These are phyloP conservation scores for Carnegiea gigantea DNA, from an alignment of 179 eudicot species.

Conservation along the genomic window DNA sequence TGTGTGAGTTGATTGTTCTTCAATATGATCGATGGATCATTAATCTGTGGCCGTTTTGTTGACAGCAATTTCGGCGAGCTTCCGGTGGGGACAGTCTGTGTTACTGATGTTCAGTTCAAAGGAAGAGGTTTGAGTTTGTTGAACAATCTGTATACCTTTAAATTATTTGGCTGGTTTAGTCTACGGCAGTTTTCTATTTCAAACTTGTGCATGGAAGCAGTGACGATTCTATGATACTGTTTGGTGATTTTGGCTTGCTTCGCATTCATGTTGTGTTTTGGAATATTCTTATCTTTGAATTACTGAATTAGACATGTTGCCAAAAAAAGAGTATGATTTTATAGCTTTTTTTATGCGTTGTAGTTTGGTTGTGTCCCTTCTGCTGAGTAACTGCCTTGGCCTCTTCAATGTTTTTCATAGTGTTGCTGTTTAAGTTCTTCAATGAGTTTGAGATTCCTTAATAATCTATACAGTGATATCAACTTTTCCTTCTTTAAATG, in stretches of 20 bases:
- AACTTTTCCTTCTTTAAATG: not conserved
- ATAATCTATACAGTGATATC: not conserved
- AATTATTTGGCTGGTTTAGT: not conserved
- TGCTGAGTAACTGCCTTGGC: not conserved
- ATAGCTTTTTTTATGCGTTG: not conserved
- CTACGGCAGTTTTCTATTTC: not conserved
- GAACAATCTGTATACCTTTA: not conserved
- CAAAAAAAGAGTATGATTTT: not conserved
- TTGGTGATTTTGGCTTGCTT: not conserved
- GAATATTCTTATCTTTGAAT: not conserved
- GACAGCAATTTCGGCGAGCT: slow-evolving; percentile 68
- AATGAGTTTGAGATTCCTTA: not conserved
- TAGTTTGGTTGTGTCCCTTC: not conserved
- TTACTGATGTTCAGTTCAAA: slow-evolving; percentile 80
- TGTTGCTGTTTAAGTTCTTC: not conserved
- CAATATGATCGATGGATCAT: not conserved
- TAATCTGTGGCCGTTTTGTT: not conserved
- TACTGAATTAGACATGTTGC: not conserved
- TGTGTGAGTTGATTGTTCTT: not conserved
- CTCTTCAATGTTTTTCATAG: not conserved
- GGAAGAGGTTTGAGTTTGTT: slow-evolving; percentile 38
- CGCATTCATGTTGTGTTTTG: not conserved
- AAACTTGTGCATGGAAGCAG: not conserved
- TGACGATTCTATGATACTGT: not conserved
- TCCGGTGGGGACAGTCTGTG: slow-evolving; percentile 81